These are phyloP conservation scores for Agapanthus africanus DNA, from an alignment of 106 monocot genomes.

Conservation along the genomic window DNA sequence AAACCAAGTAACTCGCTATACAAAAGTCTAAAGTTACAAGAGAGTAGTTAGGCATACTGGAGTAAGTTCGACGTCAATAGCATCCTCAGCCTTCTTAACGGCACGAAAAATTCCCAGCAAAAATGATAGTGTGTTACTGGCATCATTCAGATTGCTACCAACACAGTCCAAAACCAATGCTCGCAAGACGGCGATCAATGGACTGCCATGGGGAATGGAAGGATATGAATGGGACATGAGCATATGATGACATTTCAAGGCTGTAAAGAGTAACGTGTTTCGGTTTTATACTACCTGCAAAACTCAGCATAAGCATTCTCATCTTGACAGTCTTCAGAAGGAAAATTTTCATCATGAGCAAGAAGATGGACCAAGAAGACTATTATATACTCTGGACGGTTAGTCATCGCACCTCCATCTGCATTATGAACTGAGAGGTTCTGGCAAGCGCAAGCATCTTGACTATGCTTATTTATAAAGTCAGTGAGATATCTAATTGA, in stretches of 20 bases:
- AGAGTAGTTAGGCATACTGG: conserved; percentile 26
- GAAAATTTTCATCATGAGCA: conserved; percentile 57
- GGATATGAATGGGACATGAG: not conserved
- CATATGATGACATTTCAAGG: not conserved
- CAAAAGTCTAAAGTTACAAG: not conserved
- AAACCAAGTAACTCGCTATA: not conserved
- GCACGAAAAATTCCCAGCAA: conserved; percentile 67
- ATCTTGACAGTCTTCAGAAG: conserved; percentile 39
- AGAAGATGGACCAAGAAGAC: conserved; percentile 78
- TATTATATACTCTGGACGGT: conserved; percentile 63
- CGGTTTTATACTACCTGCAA: conserved; percentile 38
- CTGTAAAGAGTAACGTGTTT: not conserved
- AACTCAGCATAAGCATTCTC: conserved; percentile 45
- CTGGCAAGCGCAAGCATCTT: conserved; percentile 6
- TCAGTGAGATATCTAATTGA: conserved; percentile 40
- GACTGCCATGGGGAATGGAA: conserved; percentile 36
- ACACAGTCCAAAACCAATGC: conserved; percentile 28
- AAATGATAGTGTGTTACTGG: conserved; percentile 26
- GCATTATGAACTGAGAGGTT: conserved; percentile 13
- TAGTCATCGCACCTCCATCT: conserved; percentile 26
- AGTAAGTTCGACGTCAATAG: conserved; percentile 46
- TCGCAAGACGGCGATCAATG: conserved; percentile 45
- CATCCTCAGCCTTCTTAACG: conserved; percentile 79
- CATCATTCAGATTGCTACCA: conserved; percentile 13
- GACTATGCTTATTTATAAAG: conserved; percentile 40